These are phyloP conservation scores for Paraphoma chrysanthemicola DNA, from an alignment of 2,329 filamentous ascomycete species.

Conservation along the genomic window DNA sequence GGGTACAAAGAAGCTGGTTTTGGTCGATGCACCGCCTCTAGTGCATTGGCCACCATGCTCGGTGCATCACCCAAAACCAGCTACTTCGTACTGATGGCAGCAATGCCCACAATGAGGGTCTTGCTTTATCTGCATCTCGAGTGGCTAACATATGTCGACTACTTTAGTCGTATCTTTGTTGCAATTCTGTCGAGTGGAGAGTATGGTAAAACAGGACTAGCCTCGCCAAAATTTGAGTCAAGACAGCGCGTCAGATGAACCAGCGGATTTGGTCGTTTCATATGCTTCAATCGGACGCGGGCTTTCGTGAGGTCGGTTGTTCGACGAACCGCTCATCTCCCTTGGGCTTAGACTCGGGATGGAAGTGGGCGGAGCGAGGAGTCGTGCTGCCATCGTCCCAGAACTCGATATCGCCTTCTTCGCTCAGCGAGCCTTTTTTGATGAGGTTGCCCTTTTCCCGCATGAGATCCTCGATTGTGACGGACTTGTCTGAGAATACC, in stretches of 20 bases:
- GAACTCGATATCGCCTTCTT: slow-evolving; percentile 89
- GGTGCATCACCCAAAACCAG: too few relatives aligned
- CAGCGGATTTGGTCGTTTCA: slow-evolving; percentile 1
- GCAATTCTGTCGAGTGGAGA: too few relatives aligned
- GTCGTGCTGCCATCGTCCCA: slow-evolving; percentile 74
- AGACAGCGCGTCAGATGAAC: neutral
- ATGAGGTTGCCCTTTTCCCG: slow-evolving; percentile 76
- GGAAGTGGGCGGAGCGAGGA: slow-evolving; percentile 43
- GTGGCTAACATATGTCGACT: too few relatives aligned
- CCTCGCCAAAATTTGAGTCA: too few relatives aligned
- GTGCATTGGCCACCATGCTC: too few relatives aligned
- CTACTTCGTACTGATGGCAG: too few relatives aligned
- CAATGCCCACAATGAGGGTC: too few relatives aligned
- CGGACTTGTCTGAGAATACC: slow-evolving; percentile 74
- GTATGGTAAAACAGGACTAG: too few relatives aligned
- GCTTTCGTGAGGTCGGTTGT: slow-evolving; percentile 18
- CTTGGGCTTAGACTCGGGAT: slow-evolving; percentile 35
- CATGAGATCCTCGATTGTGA: slow-evolving; percentile 81
- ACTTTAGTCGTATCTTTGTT: too few relatives aligned
- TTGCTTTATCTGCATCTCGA: too few relatives aligned
- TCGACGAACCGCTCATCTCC: slow-evolving; percentile 30
- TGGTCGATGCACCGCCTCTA: too few relatives aligned
- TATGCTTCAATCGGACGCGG: slow-evolving; percentile 14
- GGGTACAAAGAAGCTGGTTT: too few relatives aligned
- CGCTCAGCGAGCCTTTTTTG: slow-evolving; percentile 73